Conservation (phyloP, 2,329 filamentous ascomycete genomes). For the Akanthomyces dipterigenus region DNA sequence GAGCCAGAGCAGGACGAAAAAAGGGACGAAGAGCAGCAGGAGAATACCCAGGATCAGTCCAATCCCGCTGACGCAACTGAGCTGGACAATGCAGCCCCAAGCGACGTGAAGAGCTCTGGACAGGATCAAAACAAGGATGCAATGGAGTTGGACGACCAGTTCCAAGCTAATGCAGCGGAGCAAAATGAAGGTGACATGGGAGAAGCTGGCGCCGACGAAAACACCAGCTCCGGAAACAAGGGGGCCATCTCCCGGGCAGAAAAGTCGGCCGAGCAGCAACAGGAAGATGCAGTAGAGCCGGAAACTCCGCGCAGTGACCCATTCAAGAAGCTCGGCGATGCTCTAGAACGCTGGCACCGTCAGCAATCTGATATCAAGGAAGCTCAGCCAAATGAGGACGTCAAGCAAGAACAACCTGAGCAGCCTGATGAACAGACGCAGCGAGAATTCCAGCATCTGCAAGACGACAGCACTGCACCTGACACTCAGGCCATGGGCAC, state of each 20-base stretch:
- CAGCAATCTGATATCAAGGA: slow-evolving; percentile 77
- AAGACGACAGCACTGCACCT: slow-evolving; percentile 72
- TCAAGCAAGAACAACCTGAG: slow-evolving; percentile 36
- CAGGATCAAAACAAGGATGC: slow-evolving; percentile 59
- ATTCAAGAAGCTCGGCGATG: slow-evolving; percentile 92
- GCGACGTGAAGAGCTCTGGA: slow-evolving; percentile 57
- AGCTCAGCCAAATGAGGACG: slow-evolving; percentile 36
- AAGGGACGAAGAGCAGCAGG: slow-evolving; percentile 28
- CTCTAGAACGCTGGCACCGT: slow-evolving; percentile 86
- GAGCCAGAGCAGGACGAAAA: slow-evolving; percentile 24
- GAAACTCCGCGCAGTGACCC: slow-evolving; percentile 51
- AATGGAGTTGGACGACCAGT: slow-evolving; percentile 55
- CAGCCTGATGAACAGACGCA: slow-evolving; percentile 64
- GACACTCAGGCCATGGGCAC: slow-evolving; percentile 89
- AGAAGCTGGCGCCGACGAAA: slow-evolving; percentile 56
- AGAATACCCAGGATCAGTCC: slow-evolving; percentile 34
- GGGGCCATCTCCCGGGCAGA: slow-evolving; percentile 45
- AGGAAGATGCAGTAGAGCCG: slow-evolving; percentile 38
- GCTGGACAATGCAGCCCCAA: slow-evolving; percentile 56
- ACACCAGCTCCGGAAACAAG: slow-evolving; percentile 57
- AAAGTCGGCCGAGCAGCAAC: slow-evolving; percentile 37
- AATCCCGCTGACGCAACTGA: slow-evolving; percentile 29
- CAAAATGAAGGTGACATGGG: slow-evolving; percentile 61
- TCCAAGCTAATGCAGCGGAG: slow-evolving; percentile 54
- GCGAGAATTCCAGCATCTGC: slow-evolving; percentile 89